Conservation (phyloP, 345 rosid species). For the Boechera stricta region DNA sequence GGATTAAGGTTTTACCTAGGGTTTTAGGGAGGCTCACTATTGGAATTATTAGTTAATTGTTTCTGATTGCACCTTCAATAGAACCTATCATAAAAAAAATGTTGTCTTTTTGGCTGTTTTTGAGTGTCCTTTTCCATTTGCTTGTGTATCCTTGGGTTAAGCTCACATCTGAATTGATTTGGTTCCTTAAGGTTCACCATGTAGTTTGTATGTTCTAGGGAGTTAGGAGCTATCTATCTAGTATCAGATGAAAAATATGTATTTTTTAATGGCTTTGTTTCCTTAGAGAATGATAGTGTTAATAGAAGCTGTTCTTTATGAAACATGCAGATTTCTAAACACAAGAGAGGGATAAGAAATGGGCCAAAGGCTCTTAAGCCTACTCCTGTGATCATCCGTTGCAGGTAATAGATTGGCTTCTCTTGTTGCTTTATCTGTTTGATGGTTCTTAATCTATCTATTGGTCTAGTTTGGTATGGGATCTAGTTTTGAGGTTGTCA, state of each 20-base stretch:
- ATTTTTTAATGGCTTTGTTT: not conserved
- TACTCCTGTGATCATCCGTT: conserved; percentile 78
- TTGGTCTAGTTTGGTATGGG: not conserved
- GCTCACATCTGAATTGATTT: conserved; percentile 4
- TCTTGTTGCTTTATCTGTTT: conserved; percentile 19
- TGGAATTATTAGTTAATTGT: conserved; percentile 12
- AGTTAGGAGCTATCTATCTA: not conserved
- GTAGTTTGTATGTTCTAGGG: not conserved
- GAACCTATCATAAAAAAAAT: not conserved
- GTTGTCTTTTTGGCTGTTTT: not conserved
- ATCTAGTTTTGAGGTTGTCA: conserved; percentile 1
- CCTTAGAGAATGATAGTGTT: not conserved
- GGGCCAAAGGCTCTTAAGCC: conserved; percentile 95
- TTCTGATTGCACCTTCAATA: not conserved
- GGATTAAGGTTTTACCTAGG: conserved; percentile 23
- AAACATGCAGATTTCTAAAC: conserved; percentile 62
- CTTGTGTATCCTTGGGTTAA: conserved; percentile 3
- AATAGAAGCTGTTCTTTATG: conserved; percentile 17
- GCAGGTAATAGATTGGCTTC: conserved; percentile 60
- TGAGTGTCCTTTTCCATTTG: not conserved
- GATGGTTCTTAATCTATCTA: not conserved
- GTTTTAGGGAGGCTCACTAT: conserved; percentile 16
- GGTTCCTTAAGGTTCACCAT: not conserved
- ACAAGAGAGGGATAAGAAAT: conserved; percentile 68
- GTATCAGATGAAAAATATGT: conserved; percentile 6